Percentiles rank a stretch among this genome's conserved stretches.
Conservation (phyloP, 2,329 filamentous ascomycete genomes). For the Fusarium chuoi region DNA sequence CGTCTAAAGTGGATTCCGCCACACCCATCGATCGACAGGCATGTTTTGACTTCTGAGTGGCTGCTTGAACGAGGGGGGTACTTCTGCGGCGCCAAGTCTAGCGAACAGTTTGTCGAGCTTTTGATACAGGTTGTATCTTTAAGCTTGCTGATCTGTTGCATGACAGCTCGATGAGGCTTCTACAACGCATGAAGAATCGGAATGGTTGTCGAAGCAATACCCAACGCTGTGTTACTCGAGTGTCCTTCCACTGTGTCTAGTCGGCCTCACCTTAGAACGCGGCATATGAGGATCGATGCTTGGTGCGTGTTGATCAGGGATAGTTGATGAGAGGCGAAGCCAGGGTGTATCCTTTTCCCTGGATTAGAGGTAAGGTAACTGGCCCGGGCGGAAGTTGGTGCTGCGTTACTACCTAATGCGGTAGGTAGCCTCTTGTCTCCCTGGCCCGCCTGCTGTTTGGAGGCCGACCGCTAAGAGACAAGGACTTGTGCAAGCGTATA, state of each 20-base stretch:
- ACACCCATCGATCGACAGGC: conserved; percentile 35
- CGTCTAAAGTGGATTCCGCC: conserved; percentile 39
- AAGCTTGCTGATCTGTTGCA: conserved; percentile 3
- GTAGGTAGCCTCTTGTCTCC: neutral
- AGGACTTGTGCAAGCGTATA: conserved; percentile 25
- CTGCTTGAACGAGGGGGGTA: conserved; percentile 10
- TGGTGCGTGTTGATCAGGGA: conserved; percentile 41
- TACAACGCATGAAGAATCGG: neutral
- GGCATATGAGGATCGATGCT: conserved; percentile 39
- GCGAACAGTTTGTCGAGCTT: conserved; percentile 26
- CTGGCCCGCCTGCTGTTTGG: conserved; percentile 21
- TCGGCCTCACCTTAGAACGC: conserved; percentile 6
- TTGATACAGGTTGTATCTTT: conserved; percentile 9
- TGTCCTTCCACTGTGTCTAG: conserved; percentile 13
- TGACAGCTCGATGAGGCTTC: conserved; percentile 7
- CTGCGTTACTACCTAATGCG: neutral
- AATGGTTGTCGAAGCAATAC: neutral
- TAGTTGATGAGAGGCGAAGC: conserved; percentile 25
- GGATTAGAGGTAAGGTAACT: neutral
- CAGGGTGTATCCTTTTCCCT: conserved; percentile 14
- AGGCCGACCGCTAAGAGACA: conserved; percentile 15
- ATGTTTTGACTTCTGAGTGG: conserved; percentile 28
- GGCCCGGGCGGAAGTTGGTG: conserved; percentile 14
- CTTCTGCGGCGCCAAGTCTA: conserved; percentile 33
- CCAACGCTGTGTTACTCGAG: neutral